Evolutionary conservation across 257 asterid species (phyloP), one percentile per base, ranked within the genome.

Genomic region (Paulownia fortunei): DNA sequence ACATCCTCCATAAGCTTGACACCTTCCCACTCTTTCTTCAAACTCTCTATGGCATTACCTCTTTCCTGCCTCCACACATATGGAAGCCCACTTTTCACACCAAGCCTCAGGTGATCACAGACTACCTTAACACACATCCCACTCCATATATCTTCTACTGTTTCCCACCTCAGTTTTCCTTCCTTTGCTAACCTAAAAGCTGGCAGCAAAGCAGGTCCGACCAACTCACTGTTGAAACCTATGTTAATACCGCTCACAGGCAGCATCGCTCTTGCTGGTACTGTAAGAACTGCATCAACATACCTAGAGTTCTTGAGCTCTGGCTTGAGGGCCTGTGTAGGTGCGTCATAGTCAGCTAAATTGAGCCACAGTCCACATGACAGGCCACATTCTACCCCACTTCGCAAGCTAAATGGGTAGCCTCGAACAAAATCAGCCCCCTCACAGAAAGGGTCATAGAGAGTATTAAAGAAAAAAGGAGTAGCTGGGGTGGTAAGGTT

Each of bases 1-100:
- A 91, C 92, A 9, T 89, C 94, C 80, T 94, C 98, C 98, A 92
- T 92, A 58, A 89, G 90, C 91, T 91, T 89, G 24, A 94, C 98
- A n/a, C 98, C 98, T 72, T 90, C 95, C 98, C 98, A 94, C 78
- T 94, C 98, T 76, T 94, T 94, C 88, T 90, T 94, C 89, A 94
- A 84, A 61, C 98, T 92, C 83, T 89, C 96, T 0, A 92, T 59
- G 0, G 95, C 92, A 59, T 82, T 61, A 0, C 98, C 98, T 74
- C 97, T 84, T 49, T 94, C 97, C 52, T 89, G 87, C 79, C 98
- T 90, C 96, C 95, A 92, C 54, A 94, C 98, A 9, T 94, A 94
- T 0, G 98, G 98, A 42, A 92, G 83, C 81, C 98, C 98, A 63
- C 87, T 94, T 80, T 92, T 94, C 82, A 94, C 95, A 2, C 98